Percentiles rank a stretch among this genome's conserved stretches.
Conservation (phyloP, 352 stramenopile genomes). For the Phytopythium litorale region DNA sequence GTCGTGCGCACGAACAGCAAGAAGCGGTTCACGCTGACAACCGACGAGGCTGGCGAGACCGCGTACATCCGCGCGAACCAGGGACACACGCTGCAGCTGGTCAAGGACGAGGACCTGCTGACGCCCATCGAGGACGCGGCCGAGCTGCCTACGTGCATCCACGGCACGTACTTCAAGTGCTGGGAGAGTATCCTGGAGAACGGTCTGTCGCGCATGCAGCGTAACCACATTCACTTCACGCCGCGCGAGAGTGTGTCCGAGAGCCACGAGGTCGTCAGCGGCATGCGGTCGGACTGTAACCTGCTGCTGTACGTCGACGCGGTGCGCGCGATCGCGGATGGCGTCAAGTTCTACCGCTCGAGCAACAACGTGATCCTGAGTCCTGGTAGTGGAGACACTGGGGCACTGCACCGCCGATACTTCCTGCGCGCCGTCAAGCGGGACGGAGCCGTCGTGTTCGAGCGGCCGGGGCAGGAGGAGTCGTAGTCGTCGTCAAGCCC, state of each 20-base stretch:
- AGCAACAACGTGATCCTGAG: conserved; percentile 85
- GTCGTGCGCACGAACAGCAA: conserved; percentile 68
- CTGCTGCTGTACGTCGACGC: conserved; percentile 78
- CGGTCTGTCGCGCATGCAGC: conserved; percentile 71
- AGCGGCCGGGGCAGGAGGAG: conserved; percentile 12
- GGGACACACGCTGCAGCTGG: conserved; percentile 62
- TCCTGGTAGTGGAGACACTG: conserved; percentile 42
- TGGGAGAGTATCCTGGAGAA: conserved; percentile 60
- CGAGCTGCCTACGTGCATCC: conserved; percentile 54
- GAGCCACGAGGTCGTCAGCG: conserved; percentile 66
- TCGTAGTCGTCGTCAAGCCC: background rate
- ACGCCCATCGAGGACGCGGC: conserved; percentile 46
- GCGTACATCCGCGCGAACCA: conserved; percentile 83
- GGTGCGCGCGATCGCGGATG: conserved; percentile 43
- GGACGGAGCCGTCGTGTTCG: conserved; percentile 51
- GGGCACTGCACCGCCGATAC: conserved; percentile 48
- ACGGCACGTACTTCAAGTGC: conserved; percentile 70
- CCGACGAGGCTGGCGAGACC: conserved; percentile 25
- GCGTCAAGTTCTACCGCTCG: conserved; percentile 80
- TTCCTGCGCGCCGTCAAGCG: conserved; percentile 54
- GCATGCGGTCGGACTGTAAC: conserved; percentile 67
- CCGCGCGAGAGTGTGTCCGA: conserved; percentile 30
- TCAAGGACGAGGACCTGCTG: conserved; percentile 71
- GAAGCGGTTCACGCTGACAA: conserved; percentile 71
- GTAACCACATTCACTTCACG: conserved; percentile 88